Percentiles rank a stretch among this genome's conserved stretches.
phyloP scores from a whole-genome alignment of 73 alveolate species.

The Paramecium biaurelia region DNA sequence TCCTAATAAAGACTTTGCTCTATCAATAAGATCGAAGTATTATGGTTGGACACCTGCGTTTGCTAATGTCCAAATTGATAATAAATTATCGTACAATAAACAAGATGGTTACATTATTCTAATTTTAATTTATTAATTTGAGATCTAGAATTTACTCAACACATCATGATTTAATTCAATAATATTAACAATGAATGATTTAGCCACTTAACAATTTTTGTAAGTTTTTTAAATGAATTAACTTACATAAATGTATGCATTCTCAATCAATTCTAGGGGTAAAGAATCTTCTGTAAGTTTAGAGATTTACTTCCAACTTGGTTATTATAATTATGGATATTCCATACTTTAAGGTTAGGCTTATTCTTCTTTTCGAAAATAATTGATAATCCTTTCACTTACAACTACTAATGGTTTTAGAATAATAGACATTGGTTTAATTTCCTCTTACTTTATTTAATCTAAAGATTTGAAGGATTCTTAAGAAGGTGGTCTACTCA shows the following conservation, averaged over 20 bases:
- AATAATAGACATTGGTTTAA: background rate
- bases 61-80: slow-evolving; percentile 27
- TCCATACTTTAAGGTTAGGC: background rate
- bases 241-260: slow-evolving; percentile 9
- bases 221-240: slow-evolving; percentile 4
- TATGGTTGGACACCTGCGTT: background rate
- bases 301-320: background rate
- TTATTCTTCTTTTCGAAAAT: background rate
- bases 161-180: slow-evolving; percentile 21
- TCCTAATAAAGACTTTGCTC: slow-evolving; percentile 28
- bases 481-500: slow-evolving; percentile 26
- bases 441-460: slow-evolving; percentile 12
- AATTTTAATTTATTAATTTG: background rate
- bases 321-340: background rate
- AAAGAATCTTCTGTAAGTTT: slow-evolving; percentile 9
- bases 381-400: background rate
- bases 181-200: slow-evolving; percentile 21
- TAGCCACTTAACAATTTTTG: slow-evolving; percentile 33
- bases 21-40: background rate
- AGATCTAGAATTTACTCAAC: background rate
- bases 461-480: slow-evolving; percentile 24
- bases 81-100: background rate
- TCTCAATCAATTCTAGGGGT: slow-evolving; percentile 16
- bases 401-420: slow-evolving; percentile 32
- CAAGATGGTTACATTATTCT: slow-evolving; percentile 36